Conservation (phyloP, 2,329 filamentous ascomycete genomes). For the Phialophora verrucosa region DNA sequence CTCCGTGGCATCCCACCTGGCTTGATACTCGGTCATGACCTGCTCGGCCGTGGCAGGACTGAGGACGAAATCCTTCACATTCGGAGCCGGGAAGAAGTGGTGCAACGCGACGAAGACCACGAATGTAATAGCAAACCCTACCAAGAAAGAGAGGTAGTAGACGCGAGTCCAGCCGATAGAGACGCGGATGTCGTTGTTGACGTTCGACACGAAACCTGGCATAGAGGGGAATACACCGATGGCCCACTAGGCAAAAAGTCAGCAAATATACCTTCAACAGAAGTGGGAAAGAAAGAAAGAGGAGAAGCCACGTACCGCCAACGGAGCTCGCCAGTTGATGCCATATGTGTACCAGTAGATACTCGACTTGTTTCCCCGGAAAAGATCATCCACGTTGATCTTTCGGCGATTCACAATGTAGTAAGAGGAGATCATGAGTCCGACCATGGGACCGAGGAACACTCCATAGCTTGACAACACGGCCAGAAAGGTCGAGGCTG, state of each 20-base stretch:
- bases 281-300: neutral
- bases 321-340: constrained; percentile 52
- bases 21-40: constrained; percentile 24
- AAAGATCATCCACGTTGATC: constrained; percentile 54
- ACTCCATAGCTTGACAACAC: constrained; percentile 55
- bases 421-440: constrained; percentile 43
- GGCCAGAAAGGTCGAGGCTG: constrained; percentile 53
- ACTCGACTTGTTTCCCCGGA: constrained; percentile 44
- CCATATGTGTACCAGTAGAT: constrained; percentile 54
- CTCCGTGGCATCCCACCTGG: constrained; percentile 26
- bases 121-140: constrained; percentile 51
- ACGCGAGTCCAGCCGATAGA: constrained; percentile 46
- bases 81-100: constrained; percentile 27
- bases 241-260: constrained; percentile 42
- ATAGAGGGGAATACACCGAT: constrained; percentile 44
- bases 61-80: constrained; percentile 28
- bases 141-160: constrained; percentile 52
- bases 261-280: neutral
- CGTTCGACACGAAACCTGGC: constrained; percentile 42
- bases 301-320: constrained; percentile 31
- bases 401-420: constrained; percentile 46
- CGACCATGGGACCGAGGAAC: constrained; percentile 48
- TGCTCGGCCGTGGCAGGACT: constrained; percentile 7
- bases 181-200: constrained; percentile 38
- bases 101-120: constrained; percentile 37